Conservation (phyloP, 2,329 filamentous ascomycete genomes). For the Cladosporium oxysporum region DNA sequence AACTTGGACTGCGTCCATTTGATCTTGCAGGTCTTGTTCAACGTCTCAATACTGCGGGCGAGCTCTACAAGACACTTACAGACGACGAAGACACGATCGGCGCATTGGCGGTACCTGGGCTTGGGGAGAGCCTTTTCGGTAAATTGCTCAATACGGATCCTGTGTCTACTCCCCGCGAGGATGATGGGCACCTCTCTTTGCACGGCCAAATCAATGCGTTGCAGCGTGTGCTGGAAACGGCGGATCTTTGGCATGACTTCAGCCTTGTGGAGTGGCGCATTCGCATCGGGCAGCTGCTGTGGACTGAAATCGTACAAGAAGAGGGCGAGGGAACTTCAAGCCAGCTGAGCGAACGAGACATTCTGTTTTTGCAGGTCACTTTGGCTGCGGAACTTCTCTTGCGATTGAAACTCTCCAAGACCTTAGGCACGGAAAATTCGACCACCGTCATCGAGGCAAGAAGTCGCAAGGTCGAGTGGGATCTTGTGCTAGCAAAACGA, state of each 20-base stretch:
- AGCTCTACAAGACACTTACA: conserved; percentile 14
- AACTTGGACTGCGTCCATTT: conserved; percentile 29
- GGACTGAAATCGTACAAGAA: conserved; percentile 34
- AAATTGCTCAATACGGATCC: conserved; percentile 29
- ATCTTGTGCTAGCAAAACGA: conserved; percentile 54
- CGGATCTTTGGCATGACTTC: conserved; percentile 51
- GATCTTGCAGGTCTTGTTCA: conserved; percentile 27
- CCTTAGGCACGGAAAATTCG: no score
- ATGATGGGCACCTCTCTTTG: conserved; percentile 29
- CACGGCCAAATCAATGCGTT: conserved; percentile 50
- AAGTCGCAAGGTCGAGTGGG: conserved; percentile 54
- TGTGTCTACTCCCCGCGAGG: conserved; percentile 22
- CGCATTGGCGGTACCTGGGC: conserved; percentile 25
- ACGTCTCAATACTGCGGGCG: conserved; percentile 29
- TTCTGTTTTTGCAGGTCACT: conserved; percentile 56
- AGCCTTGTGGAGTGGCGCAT: conserved; percentile 49
- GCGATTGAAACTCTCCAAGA: conserved; percentile 49
- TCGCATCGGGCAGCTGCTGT: conserved; percentile 49
- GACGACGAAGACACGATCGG: background rate
- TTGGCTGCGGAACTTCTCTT: conserved; percentile 57
- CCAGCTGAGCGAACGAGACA: conserved; percentile 50
- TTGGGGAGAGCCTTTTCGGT: conserved; percentile 34
- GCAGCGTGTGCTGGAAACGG: conserved; percentile 44
- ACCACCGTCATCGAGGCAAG: background rate
- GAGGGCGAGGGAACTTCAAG: conserved; percentile 28